Evolutionary conservation across 148 eudicot genomes (phyloP), one percentile per base, ranked within the genome.

Genomic region (Selenicereus undatus): DNA sequence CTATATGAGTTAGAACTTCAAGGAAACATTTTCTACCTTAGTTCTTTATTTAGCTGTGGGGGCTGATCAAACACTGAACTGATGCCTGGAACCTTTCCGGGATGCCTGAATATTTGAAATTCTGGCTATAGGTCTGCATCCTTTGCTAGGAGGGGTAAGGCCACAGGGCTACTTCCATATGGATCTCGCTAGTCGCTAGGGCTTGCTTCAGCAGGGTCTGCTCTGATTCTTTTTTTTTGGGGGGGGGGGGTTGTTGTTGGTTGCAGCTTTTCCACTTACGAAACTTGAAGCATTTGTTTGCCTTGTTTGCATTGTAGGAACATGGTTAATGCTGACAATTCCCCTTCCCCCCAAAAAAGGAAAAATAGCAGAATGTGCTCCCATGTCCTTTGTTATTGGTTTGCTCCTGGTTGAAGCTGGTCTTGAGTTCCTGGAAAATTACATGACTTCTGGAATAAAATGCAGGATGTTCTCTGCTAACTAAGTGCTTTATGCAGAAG

Each of bases 401-500:
- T 26, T 50, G 13, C 60, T 0, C 17, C 11, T 51, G 24, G 32
- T 24, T 27, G 3, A 48, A 10, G 7, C 2, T 8, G 20, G 11
- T 52, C 22, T 56, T 18, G 45, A 22, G 27, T 39, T 80, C 42
- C 62, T 29, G 36, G 64, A 17, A 27, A 30, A 50, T 48, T 21
- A 9, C 42, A 43, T 62, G 48, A 60, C 74, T 81, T 62, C 22
- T 39, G 71, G 32, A 60, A 60, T 24, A 8, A 45, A 22, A 51
- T 0, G 1, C 30, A 11, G 2, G 30, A 22, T 50, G n/a, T 68
- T 78, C 68, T 27, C 18, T 77, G 74, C 82, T 83, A 70, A 81
- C 17, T 27, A 52, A 54, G 4, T 60, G 80, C 76, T 65, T 26
- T 45, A 48, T 82, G 91, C 98, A 96, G 99, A 96, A 91, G 80